Base-by-base conservation (phyloP, 1,139 yeast species). In the Taphrina wiesneri region DNA sequence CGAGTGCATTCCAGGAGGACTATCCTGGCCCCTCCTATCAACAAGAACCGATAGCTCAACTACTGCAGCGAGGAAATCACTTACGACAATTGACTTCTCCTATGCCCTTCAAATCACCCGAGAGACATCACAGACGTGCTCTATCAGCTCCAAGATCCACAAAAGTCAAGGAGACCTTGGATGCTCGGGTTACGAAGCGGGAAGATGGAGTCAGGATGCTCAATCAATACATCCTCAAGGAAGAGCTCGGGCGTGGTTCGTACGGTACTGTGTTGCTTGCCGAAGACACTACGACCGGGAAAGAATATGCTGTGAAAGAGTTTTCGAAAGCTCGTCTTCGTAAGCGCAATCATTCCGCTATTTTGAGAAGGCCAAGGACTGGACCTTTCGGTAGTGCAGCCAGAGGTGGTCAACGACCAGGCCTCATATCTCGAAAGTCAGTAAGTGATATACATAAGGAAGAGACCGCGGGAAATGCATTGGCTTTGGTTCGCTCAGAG, bases 211-310 rank as follows among this genome's bases (percentile, higher is more conserved):
- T 77, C 23, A 67, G 70, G 28, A 71, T 71, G 43, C 71, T 79
- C 41, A 79, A 78, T 69, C 80, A 79, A 71, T 93, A 91, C 75
- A 80, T 82, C 65, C 80, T 92, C 15, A 77, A 83, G 46, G 81
- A 82, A 51, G 81, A 86, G 1, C 79, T 92, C 60, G 98, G 98
- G 0, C 85, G 86, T 71, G 98, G 98, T 0, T 86, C 96, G 0
- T 92, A 90, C 75, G 98, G 98, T 0, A 84, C 87, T 0, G 98
- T 93, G 2, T 88, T 93, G 72, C 83, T 90, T 4, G 97, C 96
- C 0, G 74, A 86, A 13, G 97, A 92, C 74, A 77, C 82, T 26
- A 71, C 70, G 17, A 74, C 76, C 0, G 70, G 84, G 66, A 61
- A 70, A 82, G 63, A 81, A 82, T 26, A 86, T 85, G 74, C 98